Conservation (phyloP, 2,329 filamentous ascomycete genomes). For the Tothia fuscella region DNA sequence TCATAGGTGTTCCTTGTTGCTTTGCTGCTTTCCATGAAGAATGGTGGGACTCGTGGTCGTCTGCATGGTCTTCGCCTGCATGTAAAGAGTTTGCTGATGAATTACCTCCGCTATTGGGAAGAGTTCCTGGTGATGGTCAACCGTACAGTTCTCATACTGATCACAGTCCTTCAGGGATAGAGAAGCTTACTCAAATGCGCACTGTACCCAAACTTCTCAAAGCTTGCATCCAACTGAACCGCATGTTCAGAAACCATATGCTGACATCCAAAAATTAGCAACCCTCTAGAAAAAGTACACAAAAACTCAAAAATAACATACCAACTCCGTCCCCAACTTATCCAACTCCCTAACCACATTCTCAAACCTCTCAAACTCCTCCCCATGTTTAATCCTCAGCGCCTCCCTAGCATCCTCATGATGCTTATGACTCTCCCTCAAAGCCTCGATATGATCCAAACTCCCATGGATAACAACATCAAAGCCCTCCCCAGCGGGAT, state of each 20-base stretch:
- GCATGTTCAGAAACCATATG: constrained; percentile 42
- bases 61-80: constrained; percentile 14
- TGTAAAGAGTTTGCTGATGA: constrained; percentile 17
- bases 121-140: neutral
- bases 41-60: constrained; percentile 22
- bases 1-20: constrained; percentile 35
- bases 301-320: no score
- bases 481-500: constrained; percentile 21
- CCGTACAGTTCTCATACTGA: neutral
- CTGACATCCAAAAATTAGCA: no score
- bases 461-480: constrained; percentile 49
- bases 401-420: constrained; percentile 37
- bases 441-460: constrained; percentile 34
- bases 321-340: constrained; percentile 40
- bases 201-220: constrained; percentile 51
- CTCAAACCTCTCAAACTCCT: constrained; percentile 45
- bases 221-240: constrained; percentile 46
- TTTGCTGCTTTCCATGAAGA: constrained; percentile 25
- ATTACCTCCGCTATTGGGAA: neutral
- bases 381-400: constrained; percentile 38
- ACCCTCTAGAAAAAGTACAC: no score
- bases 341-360: constrained; percentile 42
- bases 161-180: neutral
- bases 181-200: constrained; percentile 42
- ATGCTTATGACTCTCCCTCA: constrained; percentile 40